These are phyloP conservation scores for Sisymbrium altissimum DNA, from an alignment of 345 rosid genomes.

Conservation along the genomic window DNA sequence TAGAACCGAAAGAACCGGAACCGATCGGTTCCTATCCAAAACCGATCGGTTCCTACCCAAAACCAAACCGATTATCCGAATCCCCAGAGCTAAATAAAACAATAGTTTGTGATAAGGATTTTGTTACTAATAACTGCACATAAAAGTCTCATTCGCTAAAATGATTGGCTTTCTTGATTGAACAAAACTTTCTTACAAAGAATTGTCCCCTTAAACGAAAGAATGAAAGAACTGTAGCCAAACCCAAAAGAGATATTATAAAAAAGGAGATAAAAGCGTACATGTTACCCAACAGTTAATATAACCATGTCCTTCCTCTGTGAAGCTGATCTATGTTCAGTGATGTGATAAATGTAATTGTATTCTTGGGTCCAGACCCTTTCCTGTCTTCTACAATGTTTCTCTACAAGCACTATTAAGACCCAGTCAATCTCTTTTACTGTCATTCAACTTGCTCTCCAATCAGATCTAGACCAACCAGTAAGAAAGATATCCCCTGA, in stretches of 20 bases:
- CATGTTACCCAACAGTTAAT: conserved; percentile 33
- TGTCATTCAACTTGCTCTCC: conserved; percentile 86
- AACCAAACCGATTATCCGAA: too few relatives aligned
- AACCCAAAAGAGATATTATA: conserved; percentile 3
- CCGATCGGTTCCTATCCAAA: too few relatives aligned
- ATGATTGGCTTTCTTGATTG: not conserved
- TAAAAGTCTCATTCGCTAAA: not conserved
- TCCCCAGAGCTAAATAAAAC: too few relatives aligned
- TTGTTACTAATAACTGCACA: not conserved
- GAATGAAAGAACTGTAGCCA: conserved; percentile 25
- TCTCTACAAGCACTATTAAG: conserved; percentile 11
- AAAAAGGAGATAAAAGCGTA: conserved; percentile 5
- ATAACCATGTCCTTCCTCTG: conserved; percentile 24
- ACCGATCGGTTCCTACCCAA: too few relatives aligned
- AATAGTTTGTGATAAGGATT: not conserved
- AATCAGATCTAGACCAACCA: conserved; percentile 90
- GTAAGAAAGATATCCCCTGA: conserved; percentile 89
- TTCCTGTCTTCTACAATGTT: conserved; percentile 23
- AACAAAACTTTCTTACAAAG: conserved; percentile 50
- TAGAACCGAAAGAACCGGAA: too few relatives aligned
- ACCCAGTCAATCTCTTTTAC: conserved; percentile 6
- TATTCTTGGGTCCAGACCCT: conserved; percentile 20
- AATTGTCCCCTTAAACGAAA: conserved; percentile 43
- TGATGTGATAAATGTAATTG: conserved; percentile 6
- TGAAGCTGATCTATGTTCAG: conserved; percentile 17